phyloP scores from a whole-genome alignment of 805 yeast genomes.

The Pichia sporocuriosa region DNA sequence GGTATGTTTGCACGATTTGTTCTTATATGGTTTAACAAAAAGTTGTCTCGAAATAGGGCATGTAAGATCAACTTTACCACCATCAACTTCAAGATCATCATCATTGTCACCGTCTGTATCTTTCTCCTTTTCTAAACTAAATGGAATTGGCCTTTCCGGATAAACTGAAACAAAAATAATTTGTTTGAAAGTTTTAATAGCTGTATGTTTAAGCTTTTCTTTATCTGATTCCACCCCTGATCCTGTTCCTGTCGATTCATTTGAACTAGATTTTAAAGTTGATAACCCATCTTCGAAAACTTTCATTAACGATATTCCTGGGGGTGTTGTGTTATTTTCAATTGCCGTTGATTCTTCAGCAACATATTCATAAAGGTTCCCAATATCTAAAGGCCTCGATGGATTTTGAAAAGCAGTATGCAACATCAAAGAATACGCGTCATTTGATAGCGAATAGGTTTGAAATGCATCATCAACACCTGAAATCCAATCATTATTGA shows the following conservation, averaged over 20 bases:
- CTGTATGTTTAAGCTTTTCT: background rate
- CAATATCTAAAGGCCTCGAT: constrained; percentile 18
- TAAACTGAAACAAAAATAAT: constrained; percentile 43
- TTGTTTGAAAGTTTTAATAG: constrained; percentile 18
- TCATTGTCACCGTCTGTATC: constrained; percentile 37
- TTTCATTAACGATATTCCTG: background rate
- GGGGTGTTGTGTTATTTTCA: constrained; percentile 1
- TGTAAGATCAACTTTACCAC: constrained; percentile 60
- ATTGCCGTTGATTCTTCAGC: constrained; percentile 11
- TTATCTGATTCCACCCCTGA: background rate
- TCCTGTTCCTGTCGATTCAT: too few relatives aligned
- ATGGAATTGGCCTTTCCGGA: constrained; percentile 60
- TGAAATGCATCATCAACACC: constrained; percentile 7
- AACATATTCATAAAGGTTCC: constrained; percentile 21
- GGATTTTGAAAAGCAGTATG: background rate
- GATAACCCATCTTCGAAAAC: background rate
- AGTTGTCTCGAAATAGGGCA: constrained; percentile 59
- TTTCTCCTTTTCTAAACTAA: constrained; percentile 14
- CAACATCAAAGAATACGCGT: constrained; percentile 2
- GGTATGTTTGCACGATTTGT: constrained; percentile 52
- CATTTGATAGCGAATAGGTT: background rate
- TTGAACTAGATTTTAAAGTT: background rate
- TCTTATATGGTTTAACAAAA: constrained; percentile 50
- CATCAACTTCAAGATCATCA: constrained; percentile 60
- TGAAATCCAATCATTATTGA: background rate